A percentile compares a stretch with the other conserved stretches of the same genome.
phyloP scores from a whole-genome alignment of 129 eudicot species.

The Centella asiatica region DNA sequence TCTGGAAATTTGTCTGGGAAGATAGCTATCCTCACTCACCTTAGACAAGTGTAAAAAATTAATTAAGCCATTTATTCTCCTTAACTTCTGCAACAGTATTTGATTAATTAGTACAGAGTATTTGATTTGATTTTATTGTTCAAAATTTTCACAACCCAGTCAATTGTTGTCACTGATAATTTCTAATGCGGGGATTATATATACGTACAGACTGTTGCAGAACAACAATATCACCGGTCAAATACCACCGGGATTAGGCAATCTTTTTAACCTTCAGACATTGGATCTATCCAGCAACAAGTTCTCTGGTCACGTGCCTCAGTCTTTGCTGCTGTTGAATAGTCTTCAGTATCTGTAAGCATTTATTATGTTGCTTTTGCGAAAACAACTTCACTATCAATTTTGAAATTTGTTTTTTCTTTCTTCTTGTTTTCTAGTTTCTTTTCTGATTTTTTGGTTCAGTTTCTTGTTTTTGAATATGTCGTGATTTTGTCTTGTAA shows the following conservation, averaged over 20 bases:
- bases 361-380: slow-evolving; percentile 10
- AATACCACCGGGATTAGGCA: slow-evolving; percentile 65
- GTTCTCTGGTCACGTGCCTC: slow-evolving; percentile 67
- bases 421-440: too few species aligned
- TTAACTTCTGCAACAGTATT: too few species aligned
- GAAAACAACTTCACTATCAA: background rate
- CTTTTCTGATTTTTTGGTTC: slow-evolving; percentile 11
- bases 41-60: slow-evolving; percentile 68
- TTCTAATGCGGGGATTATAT: slow-evolving; percentile 2
- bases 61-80: background rate
- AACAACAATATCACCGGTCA: slow-evolving; percentile 80
- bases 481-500: slow-evolving; percentile 37
- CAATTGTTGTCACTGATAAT: background rate
- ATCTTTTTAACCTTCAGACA: slow-evolving; percentile 62
- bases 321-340: slow-evolving; percentile 51
- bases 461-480: slow-evolving; percentile 24
- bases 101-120: too few species aligned
- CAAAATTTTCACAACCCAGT: background rate
- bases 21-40: slow-evolving; percentile 80
- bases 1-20: slow-evolving; percentile 68
- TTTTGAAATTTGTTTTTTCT: slow-evolving; percentile 21
- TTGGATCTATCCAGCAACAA: slow-evolving; percentile 85
- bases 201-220: slow-evolving; percentile 73
- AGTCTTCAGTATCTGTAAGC: slow-evolving; percentile 78
- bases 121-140: background rate